These are phyloP conservation scores for Quercus glauca DNA, from an alignment of 306 rosid genomes.

Conservation along the genomic window DNA sequence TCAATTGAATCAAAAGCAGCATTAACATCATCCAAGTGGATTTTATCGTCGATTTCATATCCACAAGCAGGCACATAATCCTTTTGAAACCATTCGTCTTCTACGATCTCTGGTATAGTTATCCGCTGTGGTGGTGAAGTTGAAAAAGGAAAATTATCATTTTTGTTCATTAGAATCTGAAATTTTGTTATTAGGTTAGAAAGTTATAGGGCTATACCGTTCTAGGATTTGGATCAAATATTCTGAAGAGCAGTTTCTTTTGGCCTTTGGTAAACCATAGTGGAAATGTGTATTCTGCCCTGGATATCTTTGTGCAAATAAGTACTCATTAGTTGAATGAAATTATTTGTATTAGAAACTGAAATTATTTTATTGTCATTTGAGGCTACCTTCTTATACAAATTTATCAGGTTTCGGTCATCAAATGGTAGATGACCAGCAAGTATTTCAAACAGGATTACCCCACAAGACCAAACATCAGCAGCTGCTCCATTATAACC, in stretches of 20 bases:
- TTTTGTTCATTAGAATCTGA: not conserved
- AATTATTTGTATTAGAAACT: constrained; percentile 9
- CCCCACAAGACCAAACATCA: constrained; percentile 93
- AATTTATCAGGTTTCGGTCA: constrained; percentile 51
- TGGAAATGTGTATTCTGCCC: constrained; percentile 59
- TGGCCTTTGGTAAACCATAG: constrained; percentile 64
- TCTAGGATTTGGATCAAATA: constrained; percentile 50
- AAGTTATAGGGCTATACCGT: constrained; percentile 41
- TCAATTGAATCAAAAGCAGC: constrained; percentile 50
- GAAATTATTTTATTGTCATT: not conserved
- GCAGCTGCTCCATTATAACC: constrained; percentile 78
- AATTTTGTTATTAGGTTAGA: not conserved
- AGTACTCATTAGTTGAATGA: constrained; percentile 22
- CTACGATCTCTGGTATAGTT: constrained; percentile 50
- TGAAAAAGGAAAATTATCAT: constrained; percentile 6
- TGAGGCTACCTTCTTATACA: constrained; percentile 60
- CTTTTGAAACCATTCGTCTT: constrained; percentile 67
- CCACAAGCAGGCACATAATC: constrained; percentile 51
- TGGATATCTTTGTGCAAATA: constrained; percentile 45
- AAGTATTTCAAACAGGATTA: constrained; percentile 69
- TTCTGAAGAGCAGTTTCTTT: constrained; percentile 53
- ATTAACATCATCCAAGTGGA: constrained; percentile 44
- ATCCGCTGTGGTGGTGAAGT: constrained; percentile 44
- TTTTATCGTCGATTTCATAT: constrained; percentile 35
- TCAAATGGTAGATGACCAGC: constrained; percentile 76